Conservation (phyloP, 768 basidiomycete species). For the Podaxis rugospora region DNA sequence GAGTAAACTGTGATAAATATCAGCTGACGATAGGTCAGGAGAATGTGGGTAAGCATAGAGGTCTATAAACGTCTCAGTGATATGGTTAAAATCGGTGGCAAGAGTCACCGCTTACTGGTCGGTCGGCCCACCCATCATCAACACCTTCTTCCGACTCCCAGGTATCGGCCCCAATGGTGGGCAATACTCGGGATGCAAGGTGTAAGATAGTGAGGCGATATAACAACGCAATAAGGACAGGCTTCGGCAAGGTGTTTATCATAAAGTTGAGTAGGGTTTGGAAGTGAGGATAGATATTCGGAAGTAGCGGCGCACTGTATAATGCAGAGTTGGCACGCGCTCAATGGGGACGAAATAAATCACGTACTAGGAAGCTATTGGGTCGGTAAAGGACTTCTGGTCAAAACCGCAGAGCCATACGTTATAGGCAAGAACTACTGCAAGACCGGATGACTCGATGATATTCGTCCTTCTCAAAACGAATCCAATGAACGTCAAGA, state of each 20-base stretch:
- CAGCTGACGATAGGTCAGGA: slow-evolving; percentile 79
- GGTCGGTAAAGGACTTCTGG: slow-evolving; percentile 65
- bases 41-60: slow-evolving; percentile 65
- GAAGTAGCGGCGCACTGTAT: slow-evolving; percentile 64
- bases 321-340: background rate
- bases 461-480: slow-evolving; percentile 85
- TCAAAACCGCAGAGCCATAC: slow-evolving; percentile 88
- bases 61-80: slow-evolving; percentile 41
- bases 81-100: background rate
- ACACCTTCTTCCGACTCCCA: slow-evolving; percentile 69
- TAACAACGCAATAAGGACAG: slow-evolving; percentile 71
- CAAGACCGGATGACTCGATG: slow-evolving; percentile 85
- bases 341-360: background rate
- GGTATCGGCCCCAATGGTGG: slow-evolving; percentile 77
- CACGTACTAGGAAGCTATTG: slow-evolving; percentile 68
- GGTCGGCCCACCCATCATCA: slow-evolving; percentile 64
- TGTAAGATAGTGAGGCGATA: slow-evolving; percentile 82
- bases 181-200: slow-evolving; percentile 76
- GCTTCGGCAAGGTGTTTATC: slow-evolving; percentile 81
- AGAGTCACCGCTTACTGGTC: slow-evolving; percentile 50
- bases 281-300: slow-evolving; percentile 78
- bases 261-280: slow-evolving; percentile 78
- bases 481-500: slow-evolving; percentile 91
- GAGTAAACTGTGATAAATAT: slow-evolving; percentile 88
- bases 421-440: slow-evolving; percentile 86